A percentile compares a stretch with the other conserved stretches of the same genome.
Conservation (phyloP, 139 green algal species). For the Monoraphidium neglectum region DNA sequence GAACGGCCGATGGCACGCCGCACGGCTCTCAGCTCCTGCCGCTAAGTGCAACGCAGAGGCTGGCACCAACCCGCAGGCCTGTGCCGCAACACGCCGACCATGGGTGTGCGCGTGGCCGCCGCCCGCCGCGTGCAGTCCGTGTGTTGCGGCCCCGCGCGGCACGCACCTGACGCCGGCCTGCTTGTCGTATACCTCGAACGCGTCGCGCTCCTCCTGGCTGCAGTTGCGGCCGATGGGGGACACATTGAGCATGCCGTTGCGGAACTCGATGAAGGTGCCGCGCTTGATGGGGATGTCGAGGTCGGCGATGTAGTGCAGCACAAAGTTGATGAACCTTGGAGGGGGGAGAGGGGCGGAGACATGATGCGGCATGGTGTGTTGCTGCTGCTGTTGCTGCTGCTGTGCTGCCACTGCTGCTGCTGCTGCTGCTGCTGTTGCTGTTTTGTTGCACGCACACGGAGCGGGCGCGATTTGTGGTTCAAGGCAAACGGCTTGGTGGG, state of each 20-base stretch:
- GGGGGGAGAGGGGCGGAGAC: no score
- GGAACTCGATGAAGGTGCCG: constrained; percentile 99
- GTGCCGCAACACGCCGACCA: not conserved
- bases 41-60: not conserved
- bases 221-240: constrained; percentile 97
- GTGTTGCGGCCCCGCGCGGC: no score
- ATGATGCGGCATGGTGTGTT: no score
- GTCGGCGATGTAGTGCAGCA: constrained; percentile 93
- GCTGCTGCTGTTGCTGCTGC: no score
- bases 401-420: no score
- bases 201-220: constrained; percentile 95
- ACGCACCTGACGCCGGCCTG: constrained; percentile 63
- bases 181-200: constrained; percentile 93
- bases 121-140: not conserved
- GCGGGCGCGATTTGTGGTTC: no score
- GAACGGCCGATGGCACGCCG: not conserved
- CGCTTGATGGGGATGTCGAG: constrained; percentile 98
- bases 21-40: no score
- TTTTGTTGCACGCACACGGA: no score
- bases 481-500: no score
- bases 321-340: constrained; percentile 88
- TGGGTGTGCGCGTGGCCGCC: not conserved
- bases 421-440: no score
- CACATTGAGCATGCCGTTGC: constrained; percentile 99
- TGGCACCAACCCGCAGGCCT: not conserved